Evolutionary conservation across 1,284 basidiomycete genomes (phyloP).

Genomic region (Neolentinus lepideus): DNA sequence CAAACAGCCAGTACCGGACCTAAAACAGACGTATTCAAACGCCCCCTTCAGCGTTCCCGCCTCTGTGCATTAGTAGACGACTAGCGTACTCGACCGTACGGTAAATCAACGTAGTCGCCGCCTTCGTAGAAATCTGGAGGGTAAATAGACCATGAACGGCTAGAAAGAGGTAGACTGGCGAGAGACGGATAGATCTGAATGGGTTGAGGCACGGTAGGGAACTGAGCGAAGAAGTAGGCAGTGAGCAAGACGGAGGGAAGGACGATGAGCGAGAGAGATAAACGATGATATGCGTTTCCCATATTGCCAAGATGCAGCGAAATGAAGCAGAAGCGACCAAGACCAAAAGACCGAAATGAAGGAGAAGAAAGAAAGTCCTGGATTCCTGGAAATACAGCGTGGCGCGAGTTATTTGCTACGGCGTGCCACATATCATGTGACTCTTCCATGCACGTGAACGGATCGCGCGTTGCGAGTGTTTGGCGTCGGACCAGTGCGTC

Average conservation of each 20-base stretch:
- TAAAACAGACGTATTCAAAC: slow-evolving; percentile 19
- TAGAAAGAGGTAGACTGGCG: slow-evolving; percentile 43
- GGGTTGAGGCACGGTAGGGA: slow-evolving; percentile 48
- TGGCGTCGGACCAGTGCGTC: neutral
- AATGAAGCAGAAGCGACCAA: neutral
- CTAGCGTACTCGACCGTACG: slow-evolving; percentile 46
- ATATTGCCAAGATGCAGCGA: slow-evolving; percentile 12
- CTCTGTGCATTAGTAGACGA: slow-evolving; percentile 4
- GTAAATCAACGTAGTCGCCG: slow-evolving; percentile 57
- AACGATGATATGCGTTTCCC: slow-evolving; percentile 33
- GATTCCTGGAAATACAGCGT: neutral
- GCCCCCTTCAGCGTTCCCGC: slow-evolving; percentile 6
- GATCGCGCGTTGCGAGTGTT: slow-evolving; percentile 17
- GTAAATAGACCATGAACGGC: slow-evolving; percentile 59
- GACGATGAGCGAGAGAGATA: slow-evolving; percentile 48
- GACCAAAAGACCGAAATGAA: slow-evolving; percentile 3
- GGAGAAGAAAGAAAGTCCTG: neutral
- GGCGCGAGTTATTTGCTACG: neutral
- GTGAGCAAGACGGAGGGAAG: slow-evolving; percentile 52
- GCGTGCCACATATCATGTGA: neutral
- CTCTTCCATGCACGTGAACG: slow-evolving; percentile 15
- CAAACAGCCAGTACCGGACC: slow-evolving; percentile 70
- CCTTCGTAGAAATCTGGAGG: slow-evolving; percentile 59
- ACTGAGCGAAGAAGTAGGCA: slow-evolving; percentile 53
- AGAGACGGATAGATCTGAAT: slow-evolving; percentile 49